phyloP scores from a whole-genome alignment of 441 rosid species.

The Erodium texanum region DNA sequence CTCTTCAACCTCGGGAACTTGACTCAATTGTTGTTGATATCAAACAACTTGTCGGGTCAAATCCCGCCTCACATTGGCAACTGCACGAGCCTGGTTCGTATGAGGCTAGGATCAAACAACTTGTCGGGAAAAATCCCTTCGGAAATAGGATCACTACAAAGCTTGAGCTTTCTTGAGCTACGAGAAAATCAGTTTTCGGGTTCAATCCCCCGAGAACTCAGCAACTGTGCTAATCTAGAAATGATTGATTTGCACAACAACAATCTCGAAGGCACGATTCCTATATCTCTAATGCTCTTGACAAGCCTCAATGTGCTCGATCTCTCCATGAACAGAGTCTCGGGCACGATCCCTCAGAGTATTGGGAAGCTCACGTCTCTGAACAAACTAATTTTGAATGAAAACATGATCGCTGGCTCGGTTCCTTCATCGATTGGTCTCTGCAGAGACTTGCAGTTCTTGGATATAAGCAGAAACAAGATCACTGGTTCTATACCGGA shows the following conservation, averaged over 20 bases:
- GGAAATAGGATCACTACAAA: conserved; percentile 37
- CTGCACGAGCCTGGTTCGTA: conserved; percentile 47
- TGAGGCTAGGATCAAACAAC: conserved; percentile 52
- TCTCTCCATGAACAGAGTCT: conserved; percentile 41
- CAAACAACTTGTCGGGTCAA: conserved; percentile 50
- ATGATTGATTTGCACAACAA: conserved; percentile 57
- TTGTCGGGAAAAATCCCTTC: conserved; percentile 45
- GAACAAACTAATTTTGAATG: conserved; percentile 44
- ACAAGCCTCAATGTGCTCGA: conserved; percentile 46
- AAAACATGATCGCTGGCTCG: conserved; percentile 40
- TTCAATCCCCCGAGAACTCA: conserved; percentile 44
- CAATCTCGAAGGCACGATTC: conserved; percentile 41
- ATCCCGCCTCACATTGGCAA: conserved; percentile 49
- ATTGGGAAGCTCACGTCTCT: conserved; percentile 51
- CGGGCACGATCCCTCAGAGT: conserved; percentile 42
- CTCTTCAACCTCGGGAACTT: conserved; percentile 54
- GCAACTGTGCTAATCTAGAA: conserved; percentile 51
- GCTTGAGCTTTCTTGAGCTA: conserved; percentile 57
- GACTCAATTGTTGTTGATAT: conserved; percentile 49
- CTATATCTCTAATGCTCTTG: conserved; percentile 40
- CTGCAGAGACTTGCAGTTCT: conserved; percentile 51
- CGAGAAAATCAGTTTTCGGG: conserved; percentile 47
- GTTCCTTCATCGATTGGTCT: conserved; percentile 50
- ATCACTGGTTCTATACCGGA: conserved; percentile 45
- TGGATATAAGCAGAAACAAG: conserved; percentile 55